A percentile compares a stretch with the other conserved stretches of the same genome.
Conservation (phyloP, 2,329 filamentous ascomycete species). For the Cylindrodendrum hubeiense region DNA sequence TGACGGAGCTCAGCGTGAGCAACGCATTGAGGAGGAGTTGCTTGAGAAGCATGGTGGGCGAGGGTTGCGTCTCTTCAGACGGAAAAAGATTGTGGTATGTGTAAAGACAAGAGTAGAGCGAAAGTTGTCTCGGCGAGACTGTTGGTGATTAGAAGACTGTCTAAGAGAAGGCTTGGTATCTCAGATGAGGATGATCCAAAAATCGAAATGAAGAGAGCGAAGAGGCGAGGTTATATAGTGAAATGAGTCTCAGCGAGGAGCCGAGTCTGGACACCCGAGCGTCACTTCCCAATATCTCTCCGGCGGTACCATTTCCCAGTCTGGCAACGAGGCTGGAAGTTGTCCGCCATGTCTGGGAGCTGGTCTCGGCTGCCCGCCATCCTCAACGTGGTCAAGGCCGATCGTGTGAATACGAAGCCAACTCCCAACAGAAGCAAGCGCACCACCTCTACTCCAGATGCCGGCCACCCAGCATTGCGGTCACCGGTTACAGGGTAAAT, state of each 20-base stretch:
- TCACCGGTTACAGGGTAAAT: no score
- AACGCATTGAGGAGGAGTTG: not conserved
- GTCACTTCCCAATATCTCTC: not conserved
- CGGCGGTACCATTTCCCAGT: not conserved
- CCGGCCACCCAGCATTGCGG: no score
- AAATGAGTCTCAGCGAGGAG: not conserved
- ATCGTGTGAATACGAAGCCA: not conserved
- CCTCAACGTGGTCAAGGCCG: not conserved
- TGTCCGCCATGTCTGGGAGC: not conserved
- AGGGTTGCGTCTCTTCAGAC: not conserved
- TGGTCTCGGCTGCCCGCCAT: not conserved
- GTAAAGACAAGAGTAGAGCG: not conserved
- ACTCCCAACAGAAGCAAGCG: not conserved
- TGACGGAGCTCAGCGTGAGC: not conserved
- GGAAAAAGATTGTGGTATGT: not conserved
- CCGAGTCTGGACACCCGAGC: not conserved
- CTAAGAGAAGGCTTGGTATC: not conserved
- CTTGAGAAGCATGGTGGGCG: constrained; percentile 7
- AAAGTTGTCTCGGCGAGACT: not conserved
- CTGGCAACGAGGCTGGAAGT: not conserved
- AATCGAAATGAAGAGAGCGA: not conserved
- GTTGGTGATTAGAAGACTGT: not conserved
- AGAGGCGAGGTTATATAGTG: not conserved
- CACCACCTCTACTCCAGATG: no score
- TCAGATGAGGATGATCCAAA: not conserved